Evolutionary conservation across 257 asterid genomes (phyloP).

Genomic region (Salvia hispanica): DNA sequence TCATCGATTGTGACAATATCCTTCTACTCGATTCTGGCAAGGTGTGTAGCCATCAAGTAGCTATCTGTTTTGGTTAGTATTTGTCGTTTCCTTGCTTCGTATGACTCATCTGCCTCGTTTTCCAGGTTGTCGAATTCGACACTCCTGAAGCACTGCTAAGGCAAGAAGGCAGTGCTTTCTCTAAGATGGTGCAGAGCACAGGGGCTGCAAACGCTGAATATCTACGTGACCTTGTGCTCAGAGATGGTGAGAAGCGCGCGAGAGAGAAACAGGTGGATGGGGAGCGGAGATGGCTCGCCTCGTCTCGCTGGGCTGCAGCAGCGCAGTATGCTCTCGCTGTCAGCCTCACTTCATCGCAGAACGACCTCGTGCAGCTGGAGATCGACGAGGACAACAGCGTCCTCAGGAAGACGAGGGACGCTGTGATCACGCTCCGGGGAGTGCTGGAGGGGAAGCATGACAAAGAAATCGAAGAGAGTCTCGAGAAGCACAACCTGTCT

Average conservation of each 20-base stretch:
- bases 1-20: slow-evolving; percentile 82
- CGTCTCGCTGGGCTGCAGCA: slow-evolving; percentile 95
- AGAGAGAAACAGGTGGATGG: slow-evolving; percentile 62
- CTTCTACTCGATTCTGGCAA: slow-evolving; percentile 88
- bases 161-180: slow-evolving; percentile 77
- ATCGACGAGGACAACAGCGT: slow-evolving; percentile 56
- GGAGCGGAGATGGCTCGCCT: slow-evolving; percentile 85
- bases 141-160: slow-evolving; percentile 69
- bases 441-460: slow-evolving; percentile 92
- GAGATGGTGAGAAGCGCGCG: slow-evolving; percentile 38
- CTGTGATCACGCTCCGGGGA: slow-evolving; percentile 82
- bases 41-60: slow-evolving; percentile 43
- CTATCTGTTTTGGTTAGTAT: too few relatives aligned
- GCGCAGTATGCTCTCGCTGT: slow-evolving; percentile 84
- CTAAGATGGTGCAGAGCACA: slow-evolving; percentile 95
- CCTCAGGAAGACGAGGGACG: slow-evolving; percentile 80
- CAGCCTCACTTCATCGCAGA: slow-evolving; percentile 85
- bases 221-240: slow-evolving; percentile 69
- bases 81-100: background rate
- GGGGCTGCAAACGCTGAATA: slow-evolving; percentile 93
- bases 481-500: slow-evolving; percentile 67
- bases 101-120: background rate
- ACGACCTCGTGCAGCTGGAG: slow-evolving; percentile 75
- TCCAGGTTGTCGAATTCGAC: slow-evolving; percentile 80
- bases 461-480: slow-evolving; percentile 69